Evolutionary conservation across 1,139 yeast genomes (phyloP).

Genomic region (Yamadazyma friedrichii): DNA sequence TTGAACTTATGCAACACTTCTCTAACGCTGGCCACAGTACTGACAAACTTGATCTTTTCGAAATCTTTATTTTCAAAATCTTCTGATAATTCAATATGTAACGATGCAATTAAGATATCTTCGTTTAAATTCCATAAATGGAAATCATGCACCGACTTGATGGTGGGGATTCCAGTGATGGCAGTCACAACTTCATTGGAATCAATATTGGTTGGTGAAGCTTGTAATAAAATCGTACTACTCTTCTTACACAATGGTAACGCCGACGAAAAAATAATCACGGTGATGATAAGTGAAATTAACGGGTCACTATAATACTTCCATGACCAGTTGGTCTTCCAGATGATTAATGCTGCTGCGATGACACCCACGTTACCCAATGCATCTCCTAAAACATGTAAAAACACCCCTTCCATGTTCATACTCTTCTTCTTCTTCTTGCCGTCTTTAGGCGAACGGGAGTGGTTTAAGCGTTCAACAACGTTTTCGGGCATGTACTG

Average conservation of each 20-base stretch:
- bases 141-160: slow-evolving; percentile 86
- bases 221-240: slow-evolving; percentile 85
- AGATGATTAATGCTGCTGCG: slow-evolving; percentile 81
- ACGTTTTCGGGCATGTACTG: slow-evolving; percentile 41
- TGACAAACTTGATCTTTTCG: slow-evolving; percentile 50
- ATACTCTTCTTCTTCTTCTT: slow-evolving; percentile 55
- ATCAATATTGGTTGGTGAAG: slow-evolving; percentile 81
- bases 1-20: slow-evolving; percentile 80
- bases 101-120: slow-evolving; percentile 80
- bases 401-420: slow-evolving; percentile 96
- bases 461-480: slow-evolving; percentile 34
- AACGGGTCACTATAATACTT: slow-evolving; percentile 82
- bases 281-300: slow-evolving; percentile 80
- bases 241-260: slow-evolving; percentile 86
- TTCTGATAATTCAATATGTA: slow-evolving; percentile 75
- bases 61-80: slow-evolving; percentile 18
- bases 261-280: slow-evolving; percentile 87
- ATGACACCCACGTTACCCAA: slow-evolving; percentile 95
- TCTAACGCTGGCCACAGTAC: slow-evolving; percentile 75
- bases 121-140: slow-evolving; percentile 97
- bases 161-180: slow-evolving; percentile 65
- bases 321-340: slow-evolving; percentile 93
- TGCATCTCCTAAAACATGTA: slow-evolving; percentile 96
- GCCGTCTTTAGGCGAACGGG: slow-evolving; percentile 16
- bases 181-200: slow-evolving; percentile 72